Base-by-base conservation (phyloP, 805 yeast species). In the Nakazawaea holstii region DNA sequence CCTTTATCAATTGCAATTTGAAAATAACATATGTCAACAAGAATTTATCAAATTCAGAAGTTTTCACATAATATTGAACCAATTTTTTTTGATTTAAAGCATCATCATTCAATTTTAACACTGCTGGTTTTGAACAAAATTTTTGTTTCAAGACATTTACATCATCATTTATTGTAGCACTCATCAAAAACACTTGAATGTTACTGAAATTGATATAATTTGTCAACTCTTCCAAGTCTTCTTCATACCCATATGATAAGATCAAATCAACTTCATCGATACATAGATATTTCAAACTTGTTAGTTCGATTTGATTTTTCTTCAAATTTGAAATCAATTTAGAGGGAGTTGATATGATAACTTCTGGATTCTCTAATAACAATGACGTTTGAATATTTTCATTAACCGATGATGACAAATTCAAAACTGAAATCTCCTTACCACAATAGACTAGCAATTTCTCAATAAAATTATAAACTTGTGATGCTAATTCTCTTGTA, bases 241-340 rank as follows among this genome's bases (percentile, higher is more conserved):
- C 95, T 54, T 82, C 78, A 63, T 94, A 89, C 24, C 99, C 99
- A 64, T 87, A 94, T 1, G 95, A 84, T 43, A 88, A 68, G 41
- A 94, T 79, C 56, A 94, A 74, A 68, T 94, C 99, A 28, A 94
- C 98, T 67, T 94, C 99, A 69, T 94, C 99, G 52, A 92, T 86
- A 29, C 89, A 95, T 41, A 94, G 67, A 59, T 78, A 87, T 51
- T 76, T 75, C 48, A 94, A 73, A 28, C 73, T 65, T 24, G 76
- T 72, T 46, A 85, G 68, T 45, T 79, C 74, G 14, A 87, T 63
- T 36, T 70, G 57, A 45, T 74, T 69, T 49, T 69, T 71, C 48
- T 81, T 82, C 45, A 86, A 59, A 8, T 74, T 57, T 43, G 72
- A 69, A 15, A 85, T 70, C 47, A 91, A 74, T 58, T 85, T 82